Evolutionary conservation across 768 basidiomycete species (phyloP), one percentile per base, ranked within the genome.

Genomic region (Boletus pseudopeckii): DNA sequence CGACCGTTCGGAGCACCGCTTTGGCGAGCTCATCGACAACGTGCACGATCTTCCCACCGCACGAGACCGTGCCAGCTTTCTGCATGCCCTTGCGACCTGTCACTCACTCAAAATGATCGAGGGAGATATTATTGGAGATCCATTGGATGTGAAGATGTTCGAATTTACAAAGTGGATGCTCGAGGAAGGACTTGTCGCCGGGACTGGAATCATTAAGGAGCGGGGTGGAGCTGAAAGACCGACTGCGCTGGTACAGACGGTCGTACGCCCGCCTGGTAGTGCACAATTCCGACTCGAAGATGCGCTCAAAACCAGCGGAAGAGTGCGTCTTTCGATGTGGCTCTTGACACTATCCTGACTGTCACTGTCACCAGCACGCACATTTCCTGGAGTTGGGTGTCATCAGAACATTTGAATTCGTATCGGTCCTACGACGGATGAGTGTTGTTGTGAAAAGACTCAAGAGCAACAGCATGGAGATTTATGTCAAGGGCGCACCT

Each of bases 401-500:
- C 18, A 92, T 99, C 42, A 80, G 95, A 39, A 91, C 89, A 4
- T 99, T 96, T 63, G 97, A 99, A 65, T 99, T 99, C 66, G 91
- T 96, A 2, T 97, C 96, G 8, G 78, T 89, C 5, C 77, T 98
- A 20, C 82, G 97, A 26, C 77, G 97, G 48, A 99, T 99, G 96
- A 97, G 95, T 58, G 97, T 99, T 26, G 84, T 99, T 48, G 96
- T 98, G 63, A 99, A 98, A 70, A 80, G 92, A 48, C 80, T 99
- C 49, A 97, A 89, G 70, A 95, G 95, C 59, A 83, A 73, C 49
- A 92, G 90, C 68, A 98, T 99, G 93, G 97, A 99, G 67, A 79
- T 98, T 11, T 98, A 98, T 66, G 94, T 95, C 63, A 99, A 99
- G 67, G 97, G 97, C n/a, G 97, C 97, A 2, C 97, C 97, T 0